Conservation (phyloP, 2,329 filamentous ascomycete species). For the Paecilomyces sp. region DNA sequence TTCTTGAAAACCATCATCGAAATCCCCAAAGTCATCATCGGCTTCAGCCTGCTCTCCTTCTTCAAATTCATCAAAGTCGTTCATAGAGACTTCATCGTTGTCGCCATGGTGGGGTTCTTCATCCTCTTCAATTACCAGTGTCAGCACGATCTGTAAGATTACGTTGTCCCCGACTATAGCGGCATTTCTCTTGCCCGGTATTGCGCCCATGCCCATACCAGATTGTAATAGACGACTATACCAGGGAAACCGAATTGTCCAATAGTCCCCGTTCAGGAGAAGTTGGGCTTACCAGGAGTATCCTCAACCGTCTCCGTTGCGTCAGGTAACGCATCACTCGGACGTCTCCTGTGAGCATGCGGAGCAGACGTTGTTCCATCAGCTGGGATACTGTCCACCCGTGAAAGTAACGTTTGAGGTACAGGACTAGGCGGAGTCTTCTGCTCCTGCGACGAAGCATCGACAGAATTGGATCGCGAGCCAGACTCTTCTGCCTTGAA, state of each 20-base stretch:
- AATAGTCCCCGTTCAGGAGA: constrained; percentile 43
- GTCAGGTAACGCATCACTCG: constrained; percentile 39
- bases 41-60: constrained; percentile 44
- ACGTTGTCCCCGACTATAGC: constrained; percentile 16
- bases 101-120: constrained; percentile 34
- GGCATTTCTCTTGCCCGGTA: constrained; percentile 25
- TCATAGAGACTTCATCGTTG: constrained; percentile 61
- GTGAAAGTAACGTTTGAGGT: constrained; percentile 39
- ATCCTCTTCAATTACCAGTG: constrained; percentile 52
- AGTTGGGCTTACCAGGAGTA: constrained; percentile 49
- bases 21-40: constrained; percentile 56
- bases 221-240: constrained; percentile 45
- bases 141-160: constrained; percentile 25
- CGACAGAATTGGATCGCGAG: constrained; percentile 11
- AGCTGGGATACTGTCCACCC: constrained; percentile 32
- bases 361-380: constrained; percentile 26
- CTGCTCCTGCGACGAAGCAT: constrained; percentile 14
- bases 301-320: constrained; percentile 36
- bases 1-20: constrained; percentile 60
- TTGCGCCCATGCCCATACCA: constrained; percentile 33
- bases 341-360: constrained; percentile 31
- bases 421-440: constrained; percentile 16
- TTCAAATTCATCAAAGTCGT: constrained; percentile 48
- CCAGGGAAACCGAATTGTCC: constrained; percentile 56
- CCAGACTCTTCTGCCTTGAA: constrained; percentile 40